phyloP scores from a whole-genome alignment of 179 eudicot genomes.

The Silene noctiflora region DNA sequence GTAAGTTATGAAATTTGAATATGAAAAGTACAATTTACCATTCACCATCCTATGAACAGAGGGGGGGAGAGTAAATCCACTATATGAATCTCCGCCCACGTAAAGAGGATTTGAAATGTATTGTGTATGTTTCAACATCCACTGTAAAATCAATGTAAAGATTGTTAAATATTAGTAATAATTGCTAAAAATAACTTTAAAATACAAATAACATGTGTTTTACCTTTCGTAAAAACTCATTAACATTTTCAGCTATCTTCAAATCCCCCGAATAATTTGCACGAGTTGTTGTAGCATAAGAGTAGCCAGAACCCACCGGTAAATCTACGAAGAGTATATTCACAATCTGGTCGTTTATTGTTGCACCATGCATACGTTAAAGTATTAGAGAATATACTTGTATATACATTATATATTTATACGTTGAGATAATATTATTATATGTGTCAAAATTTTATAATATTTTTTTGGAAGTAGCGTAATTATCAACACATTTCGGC shows the following conservation, averaged over 20 bases:
- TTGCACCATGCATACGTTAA: too few relatives aligned
- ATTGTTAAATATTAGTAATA: neutral
- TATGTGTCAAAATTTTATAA: too few relatives aligned
- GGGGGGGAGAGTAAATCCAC: constrained; percentile 52
- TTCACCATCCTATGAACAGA: constrained; percentile 37
- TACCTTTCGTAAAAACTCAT: constrained; percentile 63
- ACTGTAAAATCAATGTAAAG: constrained; percentile 21
- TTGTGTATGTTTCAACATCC: constrained; percentile 36
- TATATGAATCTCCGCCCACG: constrained; percentile 60
- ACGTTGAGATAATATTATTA: too few relatives aligned
- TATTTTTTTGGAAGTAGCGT: too few relatives aligned
- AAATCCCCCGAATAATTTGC: constrained; percentile 42
- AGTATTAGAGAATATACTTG: too few relatives aligned
- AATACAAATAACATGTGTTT: neutral
- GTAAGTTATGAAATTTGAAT: too few relatives aligned
- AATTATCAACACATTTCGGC: too few relatives aligned
- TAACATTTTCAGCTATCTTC: constrained; percentile 34
- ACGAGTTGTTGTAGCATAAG: constrained; percentile 40
- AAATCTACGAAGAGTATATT: constrained; percentile 47
- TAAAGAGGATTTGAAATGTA: constrained; percentile 47
- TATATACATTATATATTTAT: too few relatives aligned
- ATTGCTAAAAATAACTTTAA: neutral
- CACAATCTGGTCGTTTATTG: neutral
- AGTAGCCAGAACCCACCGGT: constrained; percentile 54
- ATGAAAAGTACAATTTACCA: constrained; percentile 31